These are phyloP conservation scores for Fraxinus quadrangulata DNA, from an alignment of 257 asterid genomes.

Conservation along the genomic window DNA sequence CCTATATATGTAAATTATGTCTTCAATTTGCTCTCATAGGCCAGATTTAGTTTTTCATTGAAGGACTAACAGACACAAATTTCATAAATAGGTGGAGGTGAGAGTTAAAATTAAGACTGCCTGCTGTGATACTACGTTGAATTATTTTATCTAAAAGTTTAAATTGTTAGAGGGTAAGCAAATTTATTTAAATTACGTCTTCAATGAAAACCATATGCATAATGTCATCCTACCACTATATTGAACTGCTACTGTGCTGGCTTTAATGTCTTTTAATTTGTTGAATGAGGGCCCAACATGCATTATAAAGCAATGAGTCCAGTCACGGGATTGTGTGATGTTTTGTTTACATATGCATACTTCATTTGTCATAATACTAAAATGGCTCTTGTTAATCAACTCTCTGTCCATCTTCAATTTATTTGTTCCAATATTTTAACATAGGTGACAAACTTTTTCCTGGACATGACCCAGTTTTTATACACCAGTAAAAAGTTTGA, in stretches of 20 bases:
- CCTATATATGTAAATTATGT: no score
- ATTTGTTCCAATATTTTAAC: neutral
- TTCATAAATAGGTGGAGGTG: no score
- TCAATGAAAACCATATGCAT: neutral
- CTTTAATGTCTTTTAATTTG: neutral
- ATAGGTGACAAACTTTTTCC: neutral
- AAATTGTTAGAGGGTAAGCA: no score
- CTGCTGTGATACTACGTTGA: no score
- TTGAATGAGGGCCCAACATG: neutral
- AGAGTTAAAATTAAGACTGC: no score
- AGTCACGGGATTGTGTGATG: neutral
- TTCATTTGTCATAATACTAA: neutral
- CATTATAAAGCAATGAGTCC: neutral
- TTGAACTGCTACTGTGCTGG: neutral
- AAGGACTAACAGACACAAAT: no score
- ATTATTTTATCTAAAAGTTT: no score
- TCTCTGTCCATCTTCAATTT: neutral
- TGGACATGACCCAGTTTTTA: neutral
- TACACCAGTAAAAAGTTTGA: no score
- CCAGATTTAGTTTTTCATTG: no score
- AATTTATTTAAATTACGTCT: neutral
- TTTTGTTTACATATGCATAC: neutral
- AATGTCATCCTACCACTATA: neutral
- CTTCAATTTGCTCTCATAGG: no score
- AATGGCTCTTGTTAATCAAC: neutral